A percentile compares a stretch with the other conserved stretches of the same genome.
Evolutionary conservation across 2,329 filamentous ascomycete genomes (phyloP).

Genomic region (Pseudogymnoascus sp.): DNA sequence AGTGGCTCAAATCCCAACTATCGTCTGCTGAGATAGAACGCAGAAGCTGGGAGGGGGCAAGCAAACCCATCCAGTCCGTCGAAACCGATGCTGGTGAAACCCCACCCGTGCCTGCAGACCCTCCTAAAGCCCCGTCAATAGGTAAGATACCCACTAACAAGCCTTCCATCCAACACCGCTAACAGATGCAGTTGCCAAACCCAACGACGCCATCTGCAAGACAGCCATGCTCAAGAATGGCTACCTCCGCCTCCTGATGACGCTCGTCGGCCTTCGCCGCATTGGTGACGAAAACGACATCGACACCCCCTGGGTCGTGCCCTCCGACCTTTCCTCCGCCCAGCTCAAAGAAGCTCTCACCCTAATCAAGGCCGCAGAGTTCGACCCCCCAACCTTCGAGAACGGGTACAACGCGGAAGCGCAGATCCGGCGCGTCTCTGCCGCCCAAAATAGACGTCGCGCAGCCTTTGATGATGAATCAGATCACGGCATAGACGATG

Average conservation of each 20-base stretch:
- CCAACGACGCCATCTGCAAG: constrained; percentile 58
- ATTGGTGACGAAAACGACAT: constrained; percentile 53
- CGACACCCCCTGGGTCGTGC: constrained; percentile 72
- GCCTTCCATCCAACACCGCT: constrained; percentile 16
- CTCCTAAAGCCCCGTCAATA: constrained; percentile 41
- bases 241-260: constrained; percentile 77
- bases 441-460: constrained; percentile 42
- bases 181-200: constrained; percentile 23
- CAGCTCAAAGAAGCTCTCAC: constrained; percentile 62
- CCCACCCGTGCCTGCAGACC: constrained; percentile 24
- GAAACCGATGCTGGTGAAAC: constrained; percentile 31
- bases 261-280: constrained; percentile 61
- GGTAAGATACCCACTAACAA: constrained; percentile 36
- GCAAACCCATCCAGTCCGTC: constrained; percentile 48
- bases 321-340: constrained; percentile 54
- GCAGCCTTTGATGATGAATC: constrained; percentile 66
- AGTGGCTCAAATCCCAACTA: constrained; percentile 72
- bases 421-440: constrained; percentile 63
- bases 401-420: constrained; percentile 62
- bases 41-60: constrained; percentile 66
- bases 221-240: constrained; percentile 82
- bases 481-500: constrained; percentile 48
- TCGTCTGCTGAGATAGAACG: constrained; percentile 62
- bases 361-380: constrained; percentile 68
- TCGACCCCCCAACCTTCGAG: constrained; percentile 69